Conservation (phyloP, 2,329 filamentous ascomycete species). For the Colletotrichum cordylinicola region DNA sequence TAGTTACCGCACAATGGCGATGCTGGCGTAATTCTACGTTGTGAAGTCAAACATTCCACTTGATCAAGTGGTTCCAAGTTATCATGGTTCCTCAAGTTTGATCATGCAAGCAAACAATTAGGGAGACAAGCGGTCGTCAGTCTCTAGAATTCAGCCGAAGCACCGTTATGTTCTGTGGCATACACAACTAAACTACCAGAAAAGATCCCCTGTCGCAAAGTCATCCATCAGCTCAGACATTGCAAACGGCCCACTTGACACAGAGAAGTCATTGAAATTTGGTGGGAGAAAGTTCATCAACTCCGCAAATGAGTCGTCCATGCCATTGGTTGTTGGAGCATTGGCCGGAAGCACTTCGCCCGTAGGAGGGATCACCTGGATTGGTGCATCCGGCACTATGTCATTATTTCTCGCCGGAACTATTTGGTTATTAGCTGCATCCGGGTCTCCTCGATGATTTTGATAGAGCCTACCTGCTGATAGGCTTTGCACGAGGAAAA, state of each 20-base stretch:
- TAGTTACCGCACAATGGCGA: not conserved
- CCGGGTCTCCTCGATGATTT: not conserved
- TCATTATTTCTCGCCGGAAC: not conserved
- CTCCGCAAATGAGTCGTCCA: not conserved
- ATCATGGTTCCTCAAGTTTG: not conserved
- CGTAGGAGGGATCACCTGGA: not conserved
- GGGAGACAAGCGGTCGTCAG: not conserved
- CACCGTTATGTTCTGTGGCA: not conserved
- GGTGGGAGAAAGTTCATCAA: not conserved
- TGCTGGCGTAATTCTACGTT: not conserved
- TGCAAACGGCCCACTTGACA: not conserved
- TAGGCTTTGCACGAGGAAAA: not conserved
- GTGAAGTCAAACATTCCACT: too few relatives aligned
- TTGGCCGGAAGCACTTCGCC: not conserved
- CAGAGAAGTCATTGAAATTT: constrained; percentile 4
- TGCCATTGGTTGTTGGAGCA: not conserved
- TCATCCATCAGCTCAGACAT: constrained; percentile 14
- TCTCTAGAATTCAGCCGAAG: not conserved
- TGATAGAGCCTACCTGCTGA: not conserved
- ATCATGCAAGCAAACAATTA: not conserved
- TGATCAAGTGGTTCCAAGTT: not conserved
- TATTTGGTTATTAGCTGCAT: not conserved
- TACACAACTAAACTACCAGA: constrained; percentile 1
- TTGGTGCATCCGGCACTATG: not conserved
- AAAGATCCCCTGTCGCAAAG: constrained; percentile 3